phyloP scores from a whole-genome alignment of 352 stramenopile species.

The Phytophthora pluvialis region DNA sequence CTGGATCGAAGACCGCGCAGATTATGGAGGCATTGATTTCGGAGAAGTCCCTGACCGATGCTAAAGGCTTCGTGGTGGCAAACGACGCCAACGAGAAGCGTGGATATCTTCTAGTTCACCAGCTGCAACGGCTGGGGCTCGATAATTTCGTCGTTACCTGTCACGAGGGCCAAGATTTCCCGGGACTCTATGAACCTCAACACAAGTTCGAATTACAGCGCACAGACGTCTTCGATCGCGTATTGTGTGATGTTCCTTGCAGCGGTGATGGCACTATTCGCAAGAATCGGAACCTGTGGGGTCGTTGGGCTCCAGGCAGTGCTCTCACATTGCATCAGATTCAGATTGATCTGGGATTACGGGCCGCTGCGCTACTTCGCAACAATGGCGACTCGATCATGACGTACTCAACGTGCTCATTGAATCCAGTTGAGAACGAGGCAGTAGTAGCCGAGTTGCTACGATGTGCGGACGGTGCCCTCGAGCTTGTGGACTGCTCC shows the following conservation, averaged over 20 bases:
- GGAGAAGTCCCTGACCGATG: neutral
- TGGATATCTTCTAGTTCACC: slow-evolving; percentile 97
- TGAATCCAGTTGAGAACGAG: slow-evolving; percentile 99
- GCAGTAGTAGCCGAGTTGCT: slow-evolving; percentile 94
- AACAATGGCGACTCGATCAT: slow-evolving; percentile 81
- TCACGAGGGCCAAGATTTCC: slow-evolving; percentile 94
- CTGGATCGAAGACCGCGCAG: slow-evolving; percentile 98
- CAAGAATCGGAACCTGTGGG: slow-evolving; percentile 96
- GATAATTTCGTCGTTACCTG: slow-evolving; percentile 92
- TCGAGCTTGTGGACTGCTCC: slow-evolving; percentile 90
- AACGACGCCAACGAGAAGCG: slow-evolving; percentile 97
- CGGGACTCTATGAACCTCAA: slow-evolving; percentile 74
- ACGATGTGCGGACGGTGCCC: slow-evolving; percentile 77
- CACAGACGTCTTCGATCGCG: slow-evolving; percentile 94
- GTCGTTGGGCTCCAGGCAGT: slow-evolving; percentile 87
- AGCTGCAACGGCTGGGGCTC: slow-evolving; percentile 80
- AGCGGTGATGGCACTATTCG: slow-evolving; percentile 97
- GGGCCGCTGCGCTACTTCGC: slow-evolving; percentile 89
- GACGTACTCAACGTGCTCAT: slow-evolving; percentile 96
- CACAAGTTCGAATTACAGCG: slow-evolving; percentile 30
- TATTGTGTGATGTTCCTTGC: slow-evolving; percentile 98
- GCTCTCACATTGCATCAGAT: slow-evolving; percentile 91
- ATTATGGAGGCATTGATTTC: slow-evolving; percentile 89
- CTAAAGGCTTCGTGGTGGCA: slow-evolving; percentile 92
- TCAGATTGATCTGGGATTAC: slow-evolving; percentile 93